phyloP scores from a whole-genome alignment of 2,329 filamentous ascomycete genomes.

The Cladosporium sp. region DNA sequence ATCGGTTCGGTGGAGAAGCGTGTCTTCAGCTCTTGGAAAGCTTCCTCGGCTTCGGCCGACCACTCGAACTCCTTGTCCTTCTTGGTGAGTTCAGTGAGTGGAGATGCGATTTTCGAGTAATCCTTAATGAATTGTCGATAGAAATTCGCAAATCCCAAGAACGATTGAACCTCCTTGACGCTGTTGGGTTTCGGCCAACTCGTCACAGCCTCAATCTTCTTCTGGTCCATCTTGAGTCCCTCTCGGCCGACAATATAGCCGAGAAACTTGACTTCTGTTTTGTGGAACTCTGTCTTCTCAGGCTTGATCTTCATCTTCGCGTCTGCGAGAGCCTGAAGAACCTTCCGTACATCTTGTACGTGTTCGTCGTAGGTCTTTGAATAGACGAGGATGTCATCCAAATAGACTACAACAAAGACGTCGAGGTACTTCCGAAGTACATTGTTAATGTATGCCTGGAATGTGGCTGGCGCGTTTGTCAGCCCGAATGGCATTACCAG shows the following conservation, averaged over 20 bases:
- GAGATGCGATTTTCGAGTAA: neutral
- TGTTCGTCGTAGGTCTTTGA: slow-evolving; percentile 13
- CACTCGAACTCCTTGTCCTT: neutral
- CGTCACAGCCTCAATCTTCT: neutral
- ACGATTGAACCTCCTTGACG: neutral
- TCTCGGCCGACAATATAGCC: slow-evolving; percentile 23
- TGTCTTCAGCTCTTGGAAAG: neutral
- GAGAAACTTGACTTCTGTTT: slow-evolving; percentile 27
- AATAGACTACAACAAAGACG: slow-evolving; percentile 20
- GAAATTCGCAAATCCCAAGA: slow-evolving; percentile 3
- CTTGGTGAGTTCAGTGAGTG: neutral
- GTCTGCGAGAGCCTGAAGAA: neutral
- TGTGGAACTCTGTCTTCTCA: slow-evolving; percentile 27
- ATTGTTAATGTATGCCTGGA: slow-evolving; percentile 19
- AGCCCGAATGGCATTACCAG: slow-evolving; percentile 29
- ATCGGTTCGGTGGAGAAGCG: neutral
- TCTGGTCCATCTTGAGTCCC: slow-evolving; percentile 19
- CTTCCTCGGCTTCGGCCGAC: neutral
- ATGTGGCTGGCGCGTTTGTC: slow-evolving; percentile 10
- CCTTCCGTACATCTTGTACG: neutral
- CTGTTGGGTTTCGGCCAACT: neutral
- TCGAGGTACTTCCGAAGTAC: slow-evolving; percentile 22
- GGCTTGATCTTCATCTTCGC: slow-evolving; percentile 15
- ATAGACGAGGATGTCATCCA: slow-evolving; percentile 26
- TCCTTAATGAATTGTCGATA: neutral